Conservation (phyloP, 2,329 filamentous ascomycete genomes). For the Tolypocladium paradoxum region DNA sequence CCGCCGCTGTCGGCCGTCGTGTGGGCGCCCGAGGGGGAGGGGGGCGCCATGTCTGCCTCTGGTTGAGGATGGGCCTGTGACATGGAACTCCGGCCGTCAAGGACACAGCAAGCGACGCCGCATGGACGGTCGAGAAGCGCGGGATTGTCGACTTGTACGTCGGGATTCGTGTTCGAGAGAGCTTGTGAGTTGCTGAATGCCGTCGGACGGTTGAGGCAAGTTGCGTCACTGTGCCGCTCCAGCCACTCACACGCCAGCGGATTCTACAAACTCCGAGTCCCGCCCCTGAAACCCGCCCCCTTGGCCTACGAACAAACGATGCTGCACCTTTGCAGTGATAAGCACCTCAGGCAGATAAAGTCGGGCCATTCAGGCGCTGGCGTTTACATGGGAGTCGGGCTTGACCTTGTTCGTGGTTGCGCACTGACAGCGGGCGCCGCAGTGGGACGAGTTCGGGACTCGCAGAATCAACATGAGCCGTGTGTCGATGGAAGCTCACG, state of each 20-base stretch:
- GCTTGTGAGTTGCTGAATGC: neutral
- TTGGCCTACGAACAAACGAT: too few relatives aligned
- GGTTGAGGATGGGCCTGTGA: neutral
- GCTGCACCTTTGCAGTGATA: too few relatives aligned
- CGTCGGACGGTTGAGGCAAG: neutral
- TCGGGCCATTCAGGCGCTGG: too few relatives aligned
- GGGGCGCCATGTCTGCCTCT: neutral
- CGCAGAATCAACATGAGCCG: too few relatives aligned
- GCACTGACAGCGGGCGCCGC: too few relatives aligned
- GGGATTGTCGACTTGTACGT: neutral
- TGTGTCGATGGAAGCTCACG: too few relatives aligned
- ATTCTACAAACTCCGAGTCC: neutral
- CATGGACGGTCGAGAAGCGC: neutral
- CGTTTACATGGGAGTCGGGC: too few relatives aligned
- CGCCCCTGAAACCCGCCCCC: too few relatives aligned
- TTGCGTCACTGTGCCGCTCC: neutral
- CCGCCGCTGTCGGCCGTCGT: conserved; percentile 4
- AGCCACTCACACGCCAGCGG: neutral
- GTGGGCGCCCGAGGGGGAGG: neutral
- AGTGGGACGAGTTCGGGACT: too few relatives aligned
- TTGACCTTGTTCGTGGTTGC: too few relatives aligned
- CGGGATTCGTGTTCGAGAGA: neutral
- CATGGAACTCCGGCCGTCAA: neutral
- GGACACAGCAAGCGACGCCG: neutral
- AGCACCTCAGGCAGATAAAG: too few relatives aligned